phyloP scores from a whole-genome alignment of 78 protist genomes.

The slime mould (Dictyostelium discoideum) region DNA sequence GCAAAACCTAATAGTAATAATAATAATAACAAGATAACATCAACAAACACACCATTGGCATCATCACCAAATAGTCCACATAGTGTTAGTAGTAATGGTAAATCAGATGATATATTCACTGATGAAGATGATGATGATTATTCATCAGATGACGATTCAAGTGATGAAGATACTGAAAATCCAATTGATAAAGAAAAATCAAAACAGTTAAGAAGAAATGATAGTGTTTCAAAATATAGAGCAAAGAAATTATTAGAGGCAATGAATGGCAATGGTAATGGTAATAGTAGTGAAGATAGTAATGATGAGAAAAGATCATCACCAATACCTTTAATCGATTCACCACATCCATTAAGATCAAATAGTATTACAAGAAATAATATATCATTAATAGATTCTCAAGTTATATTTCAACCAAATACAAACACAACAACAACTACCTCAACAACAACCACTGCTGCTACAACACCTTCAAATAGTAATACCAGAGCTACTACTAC shows the following conservation, averaged over 20 bases:
- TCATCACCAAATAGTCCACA: not conserved
- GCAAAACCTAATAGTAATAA: not conserved
- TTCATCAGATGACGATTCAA: not conserved
- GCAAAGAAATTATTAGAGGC: not conserved
- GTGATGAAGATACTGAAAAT: slow-evolving; percentile 10
- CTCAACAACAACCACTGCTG: not conserved
- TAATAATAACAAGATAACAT: not conserved
- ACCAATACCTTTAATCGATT: not conserved
- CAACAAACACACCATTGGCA: not conserved
- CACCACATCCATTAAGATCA: not conserved
- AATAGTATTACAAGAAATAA: not conserved
- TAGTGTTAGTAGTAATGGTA: not conserved
- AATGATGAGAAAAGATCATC: not conserved
- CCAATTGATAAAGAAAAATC: not conserved
- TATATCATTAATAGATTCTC: not conserved
- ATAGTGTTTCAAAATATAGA: slow-evolving; percentile 6
- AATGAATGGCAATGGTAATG: not conserved
- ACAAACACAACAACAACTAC: not conserved
- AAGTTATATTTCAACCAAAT: not conserved
- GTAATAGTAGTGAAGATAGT: not conserved
- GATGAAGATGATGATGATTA: not conserved
- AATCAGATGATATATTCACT: not conserved
- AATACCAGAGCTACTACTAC: not conserved
- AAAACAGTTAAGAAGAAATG: slow-evolving; percentile 1
- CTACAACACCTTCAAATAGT: not conserved